Evolutionary conservation across 2,329 filamentous ascomycete genomes (phyloP), one percentile per base, ranked within the genome.

Genomic region (Byssochlamys sp.): DNA sequence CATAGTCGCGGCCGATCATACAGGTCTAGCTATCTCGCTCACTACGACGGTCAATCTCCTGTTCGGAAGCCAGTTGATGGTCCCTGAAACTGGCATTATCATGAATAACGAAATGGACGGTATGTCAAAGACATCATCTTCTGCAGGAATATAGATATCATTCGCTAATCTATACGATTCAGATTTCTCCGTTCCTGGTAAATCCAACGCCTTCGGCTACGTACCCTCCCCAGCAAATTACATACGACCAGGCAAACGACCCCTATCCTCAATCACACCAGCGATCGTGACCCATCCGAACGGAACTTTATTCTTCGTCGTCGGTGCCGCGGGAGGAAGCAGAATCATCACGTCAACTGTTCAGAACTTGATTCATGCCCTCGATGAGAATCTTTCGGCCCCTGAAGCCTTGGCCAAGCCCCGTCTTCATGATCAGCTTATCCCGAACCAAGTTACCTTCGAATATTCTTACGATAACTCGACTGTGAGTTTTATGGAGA

Each of bases 21-120:
- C 81, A 0, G 91, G 91, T 5, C 78, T 96, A 71, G 85, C 90
- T 1, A 81, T 95, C 35, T 87, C 88, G 1, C 79, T 91, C 11
- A 96, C 91, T 0, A 94, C 90, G 0, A 96, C 92, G 0, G 78
- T 96, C 57, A 96, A 96, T 72, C 79, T 94, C 3, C 79, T 94
- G 2, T 97, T 95, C 65, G 92, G 92, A 52, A 87, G 85, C 28
- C 80, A 84, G 24, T 72, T 95, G 61, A 84, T 95, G 73, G 87
- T 92, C 0, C 89, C 90, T 0, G 81, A 87, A 64, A 91, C 90
- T 0, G 91, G 91, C 19, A 81, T 96, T 58, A 89, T 95, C 57
- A 83, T 95, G 77, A 83, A 83, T 63, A 78, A 82, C 61, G 78
- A 82, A 62, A 83, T 83, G 80, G 78, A 83, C 72, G 79, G 71